Percentiles rank a stretch among this genome's conserved stretches.
These are phyloP conservation scores for Codiaeum variegatum DNA, from an alignment of 441 rosid genomes.

Conservation along the genomic window DNA sequence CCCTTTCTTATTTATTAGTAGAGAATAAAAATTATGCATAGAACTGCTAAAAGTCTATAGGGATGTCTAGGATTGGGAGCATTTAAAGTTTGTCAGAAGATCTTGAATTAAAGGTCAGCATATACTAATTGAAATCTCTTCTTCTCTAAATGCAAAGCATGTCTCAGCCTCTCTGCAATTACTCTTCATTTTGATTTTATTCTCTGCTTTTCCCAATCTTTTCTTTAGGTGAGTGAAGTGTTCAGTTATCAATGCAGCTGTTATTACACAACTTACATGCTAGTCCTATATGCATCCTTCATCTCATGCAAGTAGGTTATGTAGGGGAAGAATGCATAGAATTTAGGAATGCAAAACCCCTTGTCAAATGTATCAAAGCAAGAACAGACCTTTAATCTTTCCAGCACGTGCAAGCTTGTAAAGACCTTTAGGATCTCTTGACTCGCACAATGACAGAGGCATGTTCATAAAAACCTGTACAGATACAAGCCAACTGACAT, in stretches of 20 bases:
- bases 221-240: not conserved
- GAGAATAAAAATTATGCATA: not conserved
- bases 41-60: not conserved
- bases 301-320: not conserved
- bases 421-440: conserved; percentile 82
- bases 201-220: not conserved
- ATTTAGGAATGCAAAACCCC: not conserved
- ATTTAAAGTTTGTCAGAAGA: not conserved
- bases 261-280: not conserved
- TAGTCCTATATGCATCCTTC: not conserved
- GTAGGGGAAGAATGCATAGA: not conserved
- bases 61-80: not conserved
- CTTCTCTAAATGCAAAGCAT: not conserved
- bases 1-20: not conserved
- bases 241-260: conserved; percentile 1
- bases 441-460: conserved; percentile 72
- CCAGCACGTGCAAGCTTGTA: conserved; percentile 91
- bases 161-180: conserved; percentile 2
- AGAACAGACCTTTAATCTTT: conserved; percentile 67
- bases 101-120: not conserved
- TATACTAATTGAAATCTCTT: not conserved
- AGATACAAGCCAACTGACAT: conserved; percentile 10
- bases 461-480: conserved; percentile 80
- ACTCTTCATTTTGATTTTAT: not conserved
- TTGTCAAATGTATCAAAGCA: not conserved